phyloP scores from a whole-genome alignment of 345 rosid genomes.

The Hibiscus tridactylites region DNA sequence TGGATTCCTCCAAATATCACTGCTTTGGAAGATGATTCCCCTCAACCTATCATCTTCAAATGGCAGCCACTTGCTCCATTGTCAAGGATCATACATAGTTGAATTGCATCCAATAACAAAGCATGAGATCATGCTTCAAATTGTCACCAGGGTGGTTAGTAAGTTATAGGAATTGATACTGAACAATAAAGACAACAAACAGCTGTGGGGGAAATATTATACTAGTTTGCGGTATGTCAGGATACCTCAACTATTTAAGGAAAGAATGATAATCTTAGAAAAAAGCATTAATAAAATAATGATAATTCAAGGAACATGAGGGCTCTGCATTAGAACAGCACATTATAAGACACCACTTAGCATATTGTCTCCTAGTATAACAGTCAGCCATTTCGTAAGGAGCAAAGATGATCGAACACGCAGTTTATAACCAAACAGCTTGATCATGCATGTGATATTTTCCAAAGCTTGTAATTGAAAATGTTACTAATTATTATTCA shows the following conservation, averaged over 20 bases:
- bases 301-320: too few species aligned
- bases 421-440: background rate
- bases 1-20: background rate
- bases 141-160: background rate
- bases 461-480: background rate
- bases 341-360: background rate
- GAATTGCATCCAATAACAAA: background rate
- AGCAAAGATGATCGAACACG: background rate
- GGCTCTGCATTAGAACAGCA: background rate
- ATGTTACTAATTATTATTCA: background rate
- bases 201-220: background rate
- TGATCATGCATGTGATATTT: background rate
- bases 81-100: background rate
- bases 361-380: background rate
- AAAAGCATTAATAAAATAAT: background rate
- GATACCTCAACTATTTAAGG: background rate
- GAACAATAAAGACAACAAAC: background rate
- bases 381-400: background rate
- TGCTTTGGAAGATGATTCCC: background rate
- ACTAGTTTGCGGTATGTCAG: background rate
- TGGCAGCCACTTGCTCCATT: background rate
- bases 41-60: background rate
- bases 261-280: background rate
- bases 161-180: background rate
- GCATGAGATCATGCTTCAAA: background rate